Conservation (phyloP, 306 rosid genomes). For the Pyrus communis region DNA sequence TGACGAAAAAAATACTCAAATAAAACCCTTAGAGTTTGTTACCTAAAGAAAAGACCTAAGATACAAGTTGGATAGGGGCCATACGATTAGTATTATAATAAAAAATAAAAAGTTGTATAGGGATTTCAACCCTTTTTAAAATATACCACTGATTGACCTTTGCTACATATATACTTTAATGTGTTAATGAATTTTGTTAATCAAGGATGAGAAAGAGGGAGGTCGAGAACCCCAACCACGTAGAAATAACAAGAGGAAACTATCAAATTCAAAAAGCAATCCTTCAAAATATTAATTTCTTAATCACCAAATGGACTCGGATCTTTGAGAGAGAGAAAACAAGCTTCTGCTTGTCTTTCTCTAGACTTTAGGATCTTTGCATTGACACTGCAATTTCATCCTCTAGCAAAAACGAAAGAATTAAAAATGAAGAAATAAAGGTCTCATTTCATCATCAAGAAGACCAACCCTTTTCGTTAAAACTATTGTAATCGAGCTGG, state of each 20-base stretch:
- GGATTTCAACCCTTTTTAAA: constrained; percentile 32
- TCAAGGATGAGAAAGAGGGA: constrained; percentile 30
- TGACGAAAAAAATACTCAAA: too few species aligned
- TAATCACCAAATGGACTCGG: constrained; percentile 41
- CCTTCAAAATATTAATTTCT: constrained; percentile 32
- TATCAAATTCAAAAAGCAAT: constrained; percentile 68
- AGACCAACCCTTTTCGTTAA: constrained; percentile 37
- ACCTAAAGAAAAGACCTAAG: background rate
- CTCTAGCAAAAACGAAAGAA: constrained; percentile 12
- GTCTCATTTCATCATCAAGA: constrained; percentile 59
- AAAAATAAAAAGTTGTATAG: background rate
- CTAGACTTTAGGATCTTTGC: constrained; percentile 59
- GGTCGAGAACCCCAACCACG: constrained; percentile 40
- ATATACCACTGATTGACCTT: constrained; percentile 73
- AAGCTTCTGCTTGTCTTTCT: constrained; percentile 76
- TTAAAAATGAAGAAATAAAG: background rate
- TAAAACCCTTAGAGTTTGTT: too few species aligned
- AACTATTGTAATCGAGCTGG: constrained; percentile 25
- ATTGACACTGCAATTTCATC: constrained; percentile 35
- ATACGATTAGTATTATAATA: constrained; percentile 11
- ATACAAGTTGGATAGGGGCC: constrained; percentile 26
- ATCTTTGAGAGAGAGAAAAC: constrained; percentile 46
- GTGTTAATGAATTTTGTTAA: constrained; percentile 15
- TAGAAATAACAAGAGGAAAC: constrained; percentile 67
- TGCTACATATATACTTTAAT: constrained; percentile 34